Evolutionary conservation across 805 yeast genomes (phyloP), one percentile per base, ranked within the genome.

Genomic region (Kazachstania martiniae): DNA sequence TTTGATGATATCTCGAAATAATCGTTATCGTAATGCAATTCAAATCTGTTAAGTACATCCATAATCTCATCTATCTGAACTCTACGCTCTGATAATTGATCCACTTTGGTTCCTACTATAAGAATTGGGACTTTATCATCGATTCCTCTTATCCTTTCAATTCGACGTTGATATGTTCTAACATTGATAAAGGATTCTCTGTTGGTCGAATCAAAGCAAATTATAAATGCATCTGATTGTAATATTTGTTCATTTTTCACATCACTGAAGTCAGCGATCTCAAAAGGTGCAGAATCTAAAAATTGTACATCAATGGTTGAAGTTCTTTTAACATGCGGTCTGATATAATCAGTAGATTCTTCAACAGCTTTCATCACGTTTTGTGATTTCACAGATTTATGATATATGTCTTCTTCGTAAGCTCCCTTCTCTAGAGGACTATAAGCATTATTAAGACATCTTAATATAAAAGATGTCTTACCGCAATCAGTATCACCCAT

Each of bases 171-270:
- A 25, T 43, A 43, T 8, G 39, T 34, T 29, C 32, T 36, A 29
- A 53, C 22, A 27, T 43, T 35, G 3, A 37, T 38, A 15, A 53
- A 40, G 2, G 56, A 41, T 14, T 41, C 44, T 2, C 28, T 25
- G 32, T 41, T 36, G 1, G 48, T 42, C 3, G 46, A 34, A 31
- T 49, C 54, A 31, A 42, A 48, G 31, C 55, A 52, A 21, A 52
- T 18, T 7, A 53, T 28, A 27, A 53, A 51, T 12, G 49, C 52
- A 39, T 56, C 59, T 2, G 56, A 40, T 35, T 56, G 59, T 8
- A 34, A 31, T 5, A 51, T 38, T 34, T 53, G 59, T 18, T 45
- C 28, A 12, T 32, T 36, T 27, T 41, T 36, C 4, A 49, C 15
- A 15, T 49, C 52, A 5, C 49, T 44, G 29, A 42, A 42, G 23